Evolutionary conservation across 495 filamentous ascomycete genomes (phyloP), one percentile per base, ranked within the genome.

Genomic region (Cetradonia linearis): DNA sequence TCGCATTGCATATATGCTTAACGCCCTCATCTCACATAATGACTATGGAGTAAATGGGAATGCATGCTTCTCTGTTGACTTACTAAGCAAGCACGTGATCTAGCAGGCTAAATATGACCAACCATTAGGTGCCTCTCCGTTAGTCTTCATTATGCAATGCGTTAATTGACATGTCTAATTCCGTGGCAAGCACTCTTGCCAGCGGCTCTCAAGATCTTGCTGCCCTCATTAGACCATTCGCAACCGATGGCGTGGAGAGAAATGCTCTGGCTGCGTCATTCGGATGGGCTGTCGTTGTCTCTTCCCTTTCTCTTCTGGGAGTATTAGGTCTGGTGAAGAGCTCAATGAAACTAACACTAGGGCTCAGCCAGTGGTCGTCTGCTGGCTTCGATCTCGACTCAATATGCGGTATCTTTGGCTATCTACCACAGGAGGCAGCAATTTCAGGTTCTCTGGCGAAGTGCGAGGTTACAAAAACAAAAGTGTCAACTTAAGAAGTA

Each of bases 331-430:
- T 50, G 47, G 47, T 50, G 10, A 50, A 50, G 47, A 50, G 47
- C 47, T 50, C 47, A 13, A 5, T 50, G 10, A 50, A 50, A 50
- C 9, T 50, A 10, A n/a, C 47, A 30, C 20, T 50, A 50, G 47
- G 47, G n/a, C 47, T 50, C 47, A 8, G 27, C 20, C 20, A 50
- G 1, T 50, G 47, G 10, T 50, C 9, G 47, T 50, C 47, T n/a
- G 47, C 47, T 30, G 47, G 47, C n/a, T 50, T 50, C 47, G 20
- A 50, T 30, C 47, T 50, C 47, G 47, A 50, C 47, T 50, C 47
- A 8, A 8, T 50, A 10, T n/a, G 3, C 20, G 47, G 47, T 1
- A 50, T 50, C 47, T 50, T 50, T 30, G 47, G 47, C 3, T 50
- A 13, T n/a, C 47, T 50, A 8, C 47, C 47, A n/a, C 10, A n/a